Percentiles rank a stretch among this genome's conserved stretches.
phyloP scores from a whole-genome alignment of 768 basidiomycete species.

The Trametes coccinea region DNA sequence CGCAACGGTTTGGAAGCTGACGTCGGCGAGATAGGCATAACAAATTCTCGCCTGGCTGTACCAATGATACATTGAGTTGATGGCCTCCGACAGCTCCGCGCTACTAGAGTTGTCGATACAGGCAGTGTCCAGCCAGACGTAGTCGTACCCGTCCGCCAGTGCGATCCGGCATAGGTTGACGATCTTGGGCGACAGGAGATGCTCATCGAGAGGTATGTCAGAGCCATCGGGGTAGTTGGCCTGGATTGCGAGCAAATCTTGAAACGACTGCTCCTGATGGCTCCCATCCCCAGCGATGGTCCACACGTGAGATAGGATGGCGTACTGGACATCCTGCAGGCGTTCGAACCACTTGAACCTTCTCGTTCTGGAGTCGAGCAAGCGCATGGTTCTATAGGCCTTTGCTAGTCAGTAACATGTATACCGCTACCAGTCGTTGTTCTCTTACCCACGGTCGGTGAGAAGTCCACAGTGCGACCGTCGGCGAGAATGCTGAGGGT shows the following conservation, averaged over 20 bases:
- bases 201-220: too few relatives aligned
- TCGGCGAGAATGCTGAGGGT: too few relatives aligned
- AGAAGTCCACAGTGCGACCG: too few relatives aligned
- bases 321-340: neutral
- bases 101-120: conserved; percentile 2
- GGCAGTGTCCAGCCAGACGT: neutral
- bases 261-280: neutral
- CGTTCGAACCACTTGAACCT: neutral
- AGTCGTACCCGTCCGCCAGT: neutral
- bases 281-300: too few relatives aligned
- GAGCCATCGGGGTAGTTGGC: neutral
- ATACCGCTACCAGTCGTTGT: too few relatives aligned
- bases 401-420: too few relatives aligned
- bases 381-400: too few relatives aligned
- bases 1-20: too few relatives aligned
- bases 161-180: neutral
- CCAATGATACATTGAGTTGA: conserved; percentile 9
- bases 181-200: too few relatives aligned
- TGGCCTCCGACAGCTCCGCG: neutral
- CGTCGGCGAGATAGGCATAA: neutral
- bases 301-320: conserved; percentile 7
- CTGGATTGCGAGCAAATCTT: neutral
- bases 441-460: too few relatives aligned
- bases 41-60: neutral
- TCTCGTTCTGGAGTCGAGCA: neutral